Base-by-base conservation (phyloP, 805 yeast species). In the Wickerhamiella parazyma region DNA sequence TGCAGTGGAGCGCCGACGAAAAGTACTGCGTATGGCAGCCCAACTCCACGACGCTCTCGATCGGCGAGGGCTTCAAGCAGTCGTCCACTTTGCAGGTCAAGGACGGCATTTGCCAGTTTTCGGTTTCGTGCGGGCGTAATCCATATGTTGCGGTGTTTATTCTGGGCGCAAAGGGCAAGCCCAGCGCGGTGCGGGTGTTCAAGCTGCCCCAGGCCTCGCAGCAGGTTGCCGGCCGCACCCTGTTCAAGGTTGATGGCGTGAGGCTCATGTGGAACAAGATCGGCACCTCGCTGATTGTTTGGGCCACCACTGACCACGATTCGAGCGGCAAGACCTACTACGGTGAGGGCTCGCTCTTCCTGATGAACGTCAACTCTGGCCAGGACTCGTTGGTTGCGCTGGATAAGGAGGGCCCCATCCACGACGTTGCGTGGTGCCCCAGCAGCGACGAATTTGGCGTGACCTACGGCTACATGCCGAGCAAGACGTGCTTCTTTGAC, bases 351-450 rank as follows among this genome's bases (percentile, higher is more conserved):
- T 85, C 89, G 48, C 69, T 91, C 53, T 91, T 89, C 60, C 63
- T 91, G 48, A 71, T 93, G 52, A 95, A 95, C 48, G 82, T 91
- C 52, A 86, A 94, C 28, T 75, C 87, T 33, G 87, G 84, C 55
- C 45, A 48, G 16, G 94, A 89, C 57, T 81, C 86, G 44, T 73
- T 95, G 57, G 87, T 91, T 55, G 72, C 77, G 46, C 74, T 91
- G 55, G 85, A 83, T 49, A 79, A 83, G 55, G 95, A 86, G 57
- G 97, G 97, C 25, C 97, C 99, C 36, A 86, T 91, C 53, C 96
- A 91, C 65, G 98, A 91, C 62, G 83, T 89, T 49, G 78, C 91
- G 18, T 91, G 99, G 99, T 81, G 94, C 20, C 95, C 97, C 47
- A 76, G 86, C 41, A 84, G 95, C 16, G 74, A 95, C 53, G 97